These are phyloP conservation scores for Nakazawaea populi DNA, from an alignment of 805 yeast species.

Conservation along the genomic window DNA sequence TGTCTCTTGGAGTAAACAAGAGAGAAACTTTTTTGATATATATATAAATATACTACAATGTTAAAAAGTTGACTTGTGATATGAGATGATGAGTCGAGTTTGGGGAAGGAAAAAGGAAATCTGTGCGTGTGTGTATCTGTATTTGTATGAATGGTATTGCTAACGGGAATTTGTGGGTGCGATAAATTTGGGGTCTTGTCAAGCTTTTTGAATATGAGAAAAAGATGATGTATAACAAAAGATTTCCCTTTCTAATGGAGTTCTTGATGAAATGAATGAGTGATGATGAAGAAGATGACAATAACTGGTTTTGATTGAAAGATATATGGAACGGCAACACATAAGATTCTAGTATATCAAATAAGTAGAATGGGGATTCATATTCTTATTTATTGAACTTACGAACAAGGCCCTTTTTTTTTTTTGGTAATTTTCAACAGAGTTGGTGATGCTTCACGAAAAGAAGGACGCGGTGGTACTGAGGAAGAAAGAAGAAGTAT, in stretches of 20 bases:
- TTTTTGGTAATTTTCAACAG: too few relatives aligned
- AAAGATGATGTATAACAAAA: not conserved
- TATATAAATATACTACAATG: too few relatives aligned
- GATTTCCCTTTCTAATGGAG: not conserved
- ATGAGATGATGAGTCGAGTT: too few relatives aligned
- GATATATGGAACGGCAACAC: not conserved
- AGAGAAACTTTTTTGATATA: not conserved
- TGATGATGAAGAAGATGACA: not conserved
- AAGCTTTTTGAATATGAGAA: not conserved
- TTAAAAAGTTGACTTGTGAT: too few relatives aligned
- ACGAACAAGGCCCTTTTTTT: not conserved
- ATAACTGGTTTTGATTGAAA: not conserved
- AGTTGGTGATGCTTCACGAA: conserved; percentile 1
- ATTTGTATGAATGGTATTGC: too few relatives aligned
- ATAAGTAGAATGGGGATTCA: not conserved
- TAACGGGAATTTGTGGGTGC: too few relatives aligned
- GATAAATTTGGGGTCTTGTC: too few relatives aligned
- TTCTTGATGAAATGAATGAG: not conserved
- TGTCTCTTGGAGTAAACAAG: not conserved
- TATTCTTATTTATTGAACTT: not conserved
- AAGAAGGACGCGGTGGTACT: not conserved
- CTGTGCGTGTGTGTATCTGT: too few relatives aligned
- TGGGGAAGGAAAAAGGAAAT: too few relatives aligned
- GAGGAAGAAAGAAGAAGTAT: not conserved
- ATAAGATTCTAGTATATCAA: too few relatives aligned